Percentiles rank a stretch among this genome's conserved stretches.
phyloP scores from a whole-genome alignment of 2,329 filamentous ascomycete species.

The Cladosporium sp. region DNA sequence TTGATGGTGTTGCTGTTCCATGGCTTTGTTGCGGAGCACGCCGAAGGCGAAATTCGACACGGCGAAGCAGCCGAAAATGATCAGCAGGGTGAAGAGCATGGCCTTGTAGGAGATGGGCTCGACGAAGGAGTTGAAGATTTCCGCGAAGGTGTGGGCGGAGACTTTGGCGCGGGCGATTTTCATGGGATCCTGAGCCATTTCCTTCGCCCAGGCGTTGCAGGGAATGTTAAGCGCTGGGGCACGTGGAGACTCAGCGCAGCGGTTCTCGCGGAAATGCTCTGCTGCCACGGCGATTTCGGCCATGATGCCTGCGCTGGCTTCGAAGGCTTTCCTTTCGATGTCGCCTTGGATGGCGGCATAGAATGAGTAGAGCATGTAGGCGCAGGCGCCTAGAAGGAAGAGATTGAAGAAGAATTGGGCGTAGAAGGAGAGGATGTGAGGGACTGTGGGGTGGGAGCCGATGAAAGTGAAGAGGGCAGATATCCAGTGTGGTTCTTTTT shows the following conservation, averaged over 20 bases:
- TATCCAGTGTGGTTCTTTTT: conserved; percentile 25
- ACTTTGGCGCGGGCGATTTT: conserved; percentile 74
- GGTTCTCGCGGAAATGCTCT: conserved; percentile 69
- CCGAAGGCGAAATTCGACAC: conserved; percentile 58
- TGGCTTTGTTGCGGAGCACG: conserved; percentile 45
- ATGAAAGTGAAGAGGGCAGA: conserved; percentile 56
- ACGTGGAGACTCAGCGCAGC: conserved; percentile 62
- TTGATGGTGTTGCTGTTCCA: conserved; percentile 20
- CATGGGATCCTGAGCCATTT: conserved; percentile 79
- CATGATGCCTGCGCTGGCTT: conserved; percentile 60
- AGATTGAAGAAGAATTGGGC: conserved; percentile 63
- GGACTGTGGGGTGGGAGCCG: conserved; percentile 60
- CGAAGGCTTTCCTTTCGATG: conserved; percentile 65
- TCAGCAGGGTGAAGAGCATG: conserved; percentile 52
- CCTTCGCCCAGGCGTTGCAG: conserved; percentile 78
- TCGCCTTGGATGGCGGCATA: conserved; percentile 68
- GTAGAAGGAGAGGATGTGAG: conserved; percentile 62
- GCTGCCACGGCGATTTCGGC: conserved; percentile 70
- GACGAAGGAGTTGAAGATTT: conserved; percentile 90
- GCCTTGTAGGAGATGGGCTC: conserved; percentile 85
- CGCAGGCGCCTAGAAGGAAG: conserved; percentile 51
- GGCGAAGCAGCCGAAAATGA: conserved; percentile 50
- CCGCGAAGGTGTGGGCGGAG: conserved; percentile 80
- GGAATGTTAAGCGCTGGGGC: conserved; percentile 67
- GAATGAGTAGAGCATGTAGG: conserved; percentile 66